Base-by-base conservation (phyloP, 352 stramenopile genomes). In the Saprolegnia diclina region DNA sequence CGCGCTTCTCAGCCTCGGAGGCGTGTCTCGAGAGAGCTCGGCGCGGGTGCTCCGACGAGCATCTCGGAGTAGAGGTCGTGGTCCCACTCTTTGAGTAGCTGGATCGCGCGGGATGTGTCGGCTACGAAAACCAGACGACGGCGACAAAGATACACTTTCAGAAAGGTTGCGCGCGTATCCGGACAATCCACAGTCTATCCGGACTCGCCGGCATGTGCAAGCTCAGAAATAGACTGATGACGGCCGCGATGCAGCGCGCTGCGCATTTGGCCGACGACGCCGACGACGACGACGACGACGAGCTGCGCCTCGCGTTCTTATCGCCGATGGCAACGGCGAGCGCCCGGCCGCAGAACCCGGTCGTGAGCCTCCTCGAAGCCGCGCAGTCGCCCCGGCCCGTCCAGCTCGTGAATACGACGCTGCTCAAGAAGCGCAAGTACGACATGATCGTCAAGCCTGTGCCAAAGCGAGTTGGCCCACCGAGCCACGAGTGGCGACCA, bases 381-480 rank as follows among this genome's bases (percentile, higher is more conserved):
- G 19, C 52, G 19, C 52, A 35, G 24, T 59, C 52, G 24, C 52
- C 52, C 16, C 52, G 52, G 11, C 52, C 52, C 35, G 52, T 59
- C 3, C 11, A 59, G 35, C 19, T 59, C 3, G 19, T 4, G 13
- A n/a, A 3, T 9, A 19, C 52, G 19, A 14, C 14, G 38, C 38
- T n/a, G 42, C 42, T 48, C 42, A 59, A 59, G 52, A 59, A 59
- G 52, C 52, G 52, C 35, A 59, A 59, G 35, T 2, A 59, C 35
- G 24, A 35, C 24, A n/a, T 42, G 24, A 14, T 59, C 24, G 35
- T 59, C 52, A 59, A 59, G 35, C 52, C 52, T 10, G 35, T 40
- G 35, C 52, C 52, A 16, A 59, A 59, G 52, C 52, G 52, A 4
- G 35, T 11, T 3, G 13, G n/a, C 35, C 52, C 52, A 24, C 35